Evolutionary conservation across 345 rosid genomes (phyloP).

Genomic region (Bretschneidera sinensis): DNA sequence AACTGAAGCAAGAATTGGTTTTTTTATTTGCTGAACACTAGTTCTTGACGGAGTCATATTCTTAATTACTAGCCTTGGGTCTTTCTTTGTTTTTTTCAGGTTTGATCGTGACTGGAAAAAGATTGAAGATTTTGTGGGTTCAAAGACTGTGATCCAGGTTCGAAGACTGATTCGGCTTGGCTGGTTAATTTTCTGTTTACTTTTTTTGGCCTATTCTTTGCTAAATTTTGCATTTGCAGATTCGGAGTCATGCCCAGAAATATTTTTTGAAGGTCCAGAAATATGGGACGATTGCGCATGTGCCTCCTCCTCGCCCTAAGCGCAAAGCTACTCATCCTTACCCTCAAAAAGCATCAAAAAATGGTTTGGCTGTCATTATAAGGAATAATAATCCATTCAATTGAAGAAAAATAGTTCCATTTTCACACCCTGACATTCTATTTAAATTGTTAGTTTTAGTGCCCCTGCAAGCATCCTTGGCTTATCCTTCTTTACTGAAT

Average conservation of each 20-base stretch:
- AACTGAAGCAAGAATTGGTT: background rate
- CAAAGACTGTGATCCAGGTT: constrained; percentile 98
- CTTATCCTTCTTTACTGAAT: constrained; percentile 40
- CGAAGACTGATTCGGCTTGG: constrained; percentile 5
- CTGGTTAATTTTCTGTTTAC: background rate
- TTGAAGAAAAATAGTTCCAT: background rate
- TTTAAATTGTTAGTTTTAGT: constrained; percentile 39
- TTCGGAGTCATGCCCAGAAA: constrained; percentile 97
- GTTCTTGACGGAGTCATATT: background rate
- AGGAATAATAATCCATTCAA: background rate
- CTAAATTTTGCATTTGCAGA: constrained; percentile 40
- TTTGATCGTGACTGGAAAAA: constrained; percentile 99
- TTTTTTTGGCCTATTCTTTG: background rate
- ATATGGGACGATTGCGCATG: constrained; percentile 84
- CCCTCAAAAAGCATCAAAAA: constrained; percentile 89
- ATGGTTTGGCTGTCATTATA: constrained; percentile 39
- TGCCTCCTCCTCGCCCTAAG: constrained; percentile 97
- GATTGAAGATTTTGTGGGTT: constrained; percentile 95
- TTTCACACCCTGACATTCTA: constrained; percentile 5
- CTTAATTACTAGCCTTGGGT: background rate
- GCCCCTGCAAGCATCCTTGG: constrained; percentile 54
- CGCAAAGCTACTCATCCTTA: constrained; percentile 96
- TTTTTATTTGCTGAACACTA: background rate
- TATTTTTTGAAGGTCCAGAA: constrained; percentile 96
- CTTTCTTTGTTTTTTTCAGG: constrained; percentile 39